Evolutionary conservation across 345 rosid genomes (phyloP).

Genomic region (Dovyalis caffra): DNA sequence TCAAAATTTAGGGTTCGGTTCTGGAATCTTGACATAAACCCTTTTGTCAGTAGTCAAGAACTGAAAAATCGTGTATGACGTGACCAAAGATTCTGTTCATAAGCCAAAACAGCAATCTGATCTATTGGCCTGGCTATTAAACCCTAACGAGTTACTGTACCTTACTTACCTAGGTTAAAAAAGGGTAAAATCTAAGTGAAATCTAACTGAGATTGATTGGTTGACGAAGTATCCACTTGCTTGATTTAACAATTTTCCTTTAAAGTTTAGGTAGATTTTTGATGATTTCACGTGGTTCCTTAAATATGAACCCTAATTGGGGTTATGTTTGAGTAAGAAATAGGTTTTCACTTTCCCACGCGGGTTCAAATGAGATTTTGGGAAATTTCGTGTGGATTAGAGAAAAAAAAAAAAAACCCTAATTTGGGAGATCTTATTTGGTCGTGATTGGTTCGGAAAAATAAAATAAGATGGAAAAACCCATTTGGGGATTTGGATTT

Average conservation of each 20-base stretch:
- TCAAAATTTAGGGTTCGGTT: constrained; percentile 26
- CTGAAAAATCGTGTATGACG: constrained; percentile 63
- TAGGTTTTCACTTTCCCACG: constrained; percentile 17
- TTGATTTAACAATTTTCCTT: constrained; percentile 23
- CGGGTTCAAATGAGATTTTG: constrained; percentile 22
- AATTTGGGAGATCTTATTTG: constrained; percentile 21
- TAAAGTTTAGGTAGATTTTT: constrained; percentile 14
- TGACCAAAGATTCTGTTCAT: constrained; percentile 65
- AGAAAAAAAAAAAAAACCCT: constrained; percentile 40
- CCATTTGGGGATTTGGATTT: constrained; percentile 18
- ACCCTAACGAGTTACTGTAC: constrained; percentile 32
- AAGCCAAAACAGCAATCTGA: constrained; percentile 39
- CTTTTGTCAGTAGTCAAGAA: constrained; percentile 63
- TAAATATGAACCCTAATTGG: constrained; percentile 31
- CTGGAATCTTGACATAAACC: constrained; percentile 44
- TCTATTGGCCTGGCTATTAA: constrained; percentile 35
- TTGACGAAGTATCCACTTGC: constrained; percentile 24
- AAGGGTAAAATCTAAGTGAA: constrained; percentile 1
- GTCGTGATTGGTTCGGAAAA: constrained; percentile 28
- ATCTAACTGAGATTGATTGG: constrained; percentile 21
- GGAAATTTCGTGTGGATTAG: constrained; percentile 33
- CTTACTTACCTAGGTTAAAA: not conserved
- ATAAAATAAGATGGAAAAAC: constrained; percentile 5
- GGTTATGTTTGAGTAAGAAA: constrained; percentile 19
- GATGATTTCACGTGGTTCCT: constrained; percentile 27